These are phyloP conservation scores for Hippophae rhamnoides DNA, from an alignment of 306 rosid species.

Conservation along the genomic window DNA sequence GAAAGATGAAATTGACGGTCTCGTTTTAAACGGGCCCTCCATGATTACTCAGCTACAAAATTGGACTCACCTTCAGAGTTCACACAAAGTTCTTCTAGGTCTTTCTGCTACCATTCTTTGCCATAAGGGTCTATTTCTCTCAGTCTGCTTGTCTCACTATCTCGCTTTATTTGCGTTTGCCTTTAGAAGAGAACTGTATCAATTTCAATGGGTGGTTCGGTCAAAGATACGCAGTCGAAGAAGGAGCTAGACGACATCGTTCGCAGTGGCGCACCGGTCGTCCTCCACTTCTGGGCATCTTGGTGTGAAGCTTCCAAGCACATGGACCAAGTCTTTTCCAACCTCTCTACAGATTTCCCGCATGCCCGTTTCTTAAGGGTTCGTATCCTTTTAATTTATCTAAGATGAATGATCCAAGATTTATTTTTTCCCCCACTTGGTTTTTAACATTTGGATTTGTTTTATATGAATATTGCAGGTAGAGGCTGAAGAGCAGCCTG, in stretches of 20 bases:
- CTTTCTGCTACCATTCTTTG: not conserved
- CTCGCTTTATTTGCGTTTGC: constrained; percentile 2
- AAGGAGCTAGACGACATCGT: constrained; percentile 51
- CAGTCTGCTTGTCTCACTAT: too few relatives aligned
- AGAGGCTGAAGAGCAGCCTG: constrained; percentile 93
- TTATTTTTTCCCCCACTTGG: not conserved
- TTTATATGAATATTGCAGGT: constrained; percentile 31
- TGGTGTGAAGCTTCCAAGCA: constrained; percentile 98
- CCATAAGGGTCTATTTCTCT: not conserved
- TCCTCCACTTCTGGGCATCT: constrained; percentile 87
- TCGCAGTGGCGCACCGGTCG: constrained; percentile 45
- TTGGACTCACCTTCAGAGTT: not conserved
- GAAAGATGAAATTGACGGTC: not conserved
- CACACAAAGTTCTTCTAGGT: not conserved
- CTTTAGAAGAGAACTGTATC: not conserved
- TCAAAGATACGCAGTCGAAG: constrained; percentile 60
- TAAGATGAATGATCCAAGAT: not conserved
- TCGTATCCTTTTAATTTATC: constrained; percentile 5
- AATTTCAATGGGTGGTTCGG: constrained; percentile 66
- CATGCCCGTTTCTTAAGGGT: constrained; percentile 70
- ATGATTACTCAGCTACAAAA: not conserved
- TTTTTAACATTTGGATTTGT: not conserved
- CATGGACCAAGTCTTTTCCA: constrained; percentile 85
- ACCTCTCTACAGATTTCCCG: constrained; percentile 77
- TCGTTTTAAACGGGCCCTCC: not conserved